phyloP scores from a whole-genome alignment of 2,329 filamentous ascomycete genomes.

The Pseudomassariella vexata region DNA sequence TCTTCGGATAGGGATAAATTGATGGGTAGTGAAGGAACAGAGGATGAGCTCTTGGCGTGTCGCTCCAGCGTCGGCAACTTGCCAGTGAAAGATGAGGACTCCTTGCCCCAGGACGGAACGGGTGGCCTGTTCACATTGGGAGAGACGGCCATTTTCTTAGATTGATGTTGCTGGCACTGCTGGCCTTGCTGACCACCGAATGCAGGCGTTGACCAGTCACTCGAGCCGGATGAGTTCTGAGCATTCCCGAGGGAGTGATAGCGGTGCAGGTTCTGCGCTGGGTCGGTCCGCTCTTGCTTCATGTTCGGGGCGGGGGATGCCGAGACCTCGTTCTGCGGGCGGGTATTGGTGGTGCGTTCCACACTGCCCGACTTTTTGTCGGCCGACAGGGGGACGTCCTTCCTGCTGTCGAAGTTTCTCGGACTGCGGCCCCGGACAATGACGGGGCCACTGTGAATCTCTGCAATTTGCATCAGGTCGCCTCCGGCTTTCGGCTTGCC shows the following conservation, averaged over 20 bases:
- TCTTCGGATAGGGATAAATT: slow-evolving; percentile 56
- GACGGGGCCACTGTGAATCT: slow-evolving; percentile 86
- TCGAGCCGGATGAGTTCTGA: slow-evolving; percentile 26
- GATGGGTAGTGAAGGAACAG: slow-evolving; percentile 29
- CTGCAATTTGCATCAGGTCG: slow-evolving; percentile 69
- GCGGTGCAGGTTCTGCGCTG: slow-evolving; percentile 16
- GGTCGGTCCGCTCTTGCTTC: slow-evolving; percentile 25
- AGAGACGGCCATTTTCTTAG: slow-evolving; percentile 48
- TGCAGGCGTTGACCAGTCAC: slow-evolving; percentile 37
- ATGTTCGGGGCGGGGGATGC: slow-evolving; percentile 17
- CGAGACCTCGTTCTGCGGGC: slow-evolving; percentile 28
- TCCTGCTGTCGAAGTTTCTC: slow-evolving; percentile 86
- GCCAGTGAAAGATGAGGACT: slow-evolving; percentile 15
- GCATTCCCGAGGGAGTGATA: slow-evolving; percentile 16
- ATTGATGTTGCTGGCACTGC: slow-evolving; percentile 33
- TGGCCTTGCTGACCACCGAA: slow-evolving; percentile 25
- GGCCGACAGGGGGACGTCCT: slow-evolving; percentile 45
- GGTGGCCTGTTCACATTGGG: slow-evolving; percentile 46
- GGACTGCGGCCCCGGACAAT: slow-evolving; percentile 91
- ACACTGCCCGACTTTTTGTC: slow-evolving; percentile 39
- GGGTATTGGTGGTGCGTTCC: slow-evolving; percentile 41
- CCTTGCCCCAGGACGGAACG: slow-evolving; percentile 42
- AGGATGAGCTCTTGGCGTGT: slow-evolving; percentile 16
- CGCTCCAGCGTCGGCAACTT: slow-evolving; percentile 15
- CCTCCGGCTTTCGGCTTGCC: slow-evolving; percentile 63